phyloP scores from a whole-genome alignment of 2,329 filamentous ascomycete genomes.

The Botrytis fabae region DNA sequence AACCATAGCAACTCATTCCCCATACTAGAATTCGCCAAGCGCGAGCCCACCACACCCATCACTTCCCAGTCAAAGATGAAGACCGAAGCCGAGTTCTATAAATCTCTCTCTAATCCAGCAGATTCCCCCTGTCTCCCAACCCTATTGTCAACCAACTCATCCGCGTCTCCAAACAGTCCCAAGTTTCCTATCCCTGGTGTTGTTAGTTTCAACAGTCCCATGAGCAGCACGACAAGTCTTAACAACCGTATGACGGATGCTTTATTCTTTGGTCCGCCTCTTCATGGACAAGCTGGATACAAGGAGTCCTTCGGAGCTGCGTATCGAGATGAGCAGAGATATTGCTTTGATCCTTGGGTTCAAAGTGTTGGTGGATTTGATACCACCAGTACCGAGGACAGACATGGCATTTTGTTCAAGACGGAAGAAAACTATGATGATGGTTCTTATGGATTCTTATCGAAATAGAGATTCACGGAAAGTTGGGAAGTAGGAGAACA shows the following conservation, averaged over 20 bases:
- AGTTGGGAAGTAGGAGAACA: background rate
- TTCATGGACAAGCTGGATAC: background rate
- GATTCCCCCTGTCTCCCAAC: background rate
- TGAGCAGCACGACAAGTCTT: background rate
- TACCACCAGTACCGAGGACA: background rate
- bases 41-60: background rate
- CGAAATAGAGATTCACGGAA: background rate
- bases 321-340: background rate
- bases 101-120: background rate
- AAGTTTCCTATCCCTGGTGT: background rate
- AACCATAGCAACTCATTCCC: background rate
- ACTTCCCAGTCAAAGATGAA: background rate
- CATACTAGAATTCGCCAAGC: background rate
- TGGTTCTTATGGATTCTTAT: background rate
- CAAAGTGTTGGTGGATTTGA: background rate
- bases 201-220: background rate
- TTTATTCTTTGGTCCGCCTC: background rate
- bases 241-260: background rate
- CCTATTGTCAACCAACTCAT: background rate
- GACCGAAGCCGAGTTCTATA: slow-evolving; percentile 8
- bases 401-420: background rate
- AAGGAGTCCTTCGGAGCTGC: background rate
- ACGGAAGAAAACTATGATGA: background rate
- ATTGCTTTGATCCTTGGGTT: background rate
- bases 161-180: background rate